Evolutionary conservation across 1,284 basidiomycete species (phyloP).

Genomic region (Papiliotrema terrestris): DNA sequence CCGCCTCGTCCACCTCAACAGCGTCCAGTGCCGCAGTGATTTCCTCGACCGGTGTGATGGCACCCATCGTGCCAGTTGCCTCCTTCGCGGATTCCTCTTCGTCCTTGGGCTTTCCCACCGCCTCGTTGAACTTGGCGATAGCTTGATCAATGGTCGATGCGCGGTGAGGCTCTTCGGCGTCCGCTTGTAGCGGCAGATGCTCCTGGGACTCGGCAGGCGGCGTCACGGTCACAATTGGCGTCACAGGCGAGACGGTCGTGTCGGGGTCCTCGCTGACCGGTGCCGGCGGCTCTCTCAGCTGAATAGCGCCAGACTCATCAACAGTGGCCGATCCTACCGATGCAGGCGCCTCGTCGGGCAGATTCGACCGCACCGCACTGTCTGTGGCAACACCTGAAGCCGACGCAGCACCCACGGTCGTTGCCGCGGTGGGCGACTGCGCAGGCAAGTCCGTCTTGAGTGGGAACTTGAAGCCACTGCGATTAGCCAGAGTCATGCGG

Average conservation of each 20-base stretch:
- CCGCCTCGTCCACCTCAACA: not conserved
- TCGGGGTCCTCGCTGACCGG: not conserved
- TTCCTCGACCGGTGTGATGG: not conserved
- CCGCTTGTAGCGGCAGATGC: not conserved
- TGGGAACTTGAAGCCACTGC: slow-evolving; percentile 48
- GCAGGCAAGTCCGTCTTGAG: slow-evolving; percentile 3
- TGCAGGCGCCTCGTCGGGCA: too few species aligned
- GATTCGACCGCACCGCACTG: too few species aligned
- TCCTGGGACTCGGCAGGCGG: slow-evolving; percentile 2
- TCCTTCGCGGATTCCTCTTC: not conserved
- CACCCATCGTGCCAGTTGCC: slow-evolving; percentile 1
- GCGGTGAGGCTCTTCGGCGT: not conserved
- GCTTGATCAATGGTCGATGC: slow-evolving; percentile 36
- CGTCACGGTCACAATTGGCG: slow-evolving; percentile 4
- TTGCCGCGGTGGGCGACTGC: slow-evolving; percentile 6
- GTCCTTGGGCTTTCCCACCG: slow-evolving; percentile 9
- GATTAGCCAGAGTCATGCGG: too few species aligned
- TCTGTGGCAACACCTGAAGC: too few species aligned
- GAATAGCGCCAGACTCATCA: too few species aligned
- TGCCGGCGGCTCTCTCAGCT: too few species aligned
- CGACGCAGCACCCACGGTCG: not conserved
- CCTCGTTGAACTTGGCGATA: slow-evolving; percentile 27
- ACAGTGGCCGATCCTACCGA: too few species aligned
- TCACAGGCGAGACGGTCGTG: not conserved
- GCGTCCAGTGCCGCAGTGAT: not conserved